Percentiles rank a stretch among this genome's conserved stretches.
phyloP scores from a whole-genome alignment of 2,329 filamentous ascomycete genomes.

The Aspergillus brasiliensis region DNA sequence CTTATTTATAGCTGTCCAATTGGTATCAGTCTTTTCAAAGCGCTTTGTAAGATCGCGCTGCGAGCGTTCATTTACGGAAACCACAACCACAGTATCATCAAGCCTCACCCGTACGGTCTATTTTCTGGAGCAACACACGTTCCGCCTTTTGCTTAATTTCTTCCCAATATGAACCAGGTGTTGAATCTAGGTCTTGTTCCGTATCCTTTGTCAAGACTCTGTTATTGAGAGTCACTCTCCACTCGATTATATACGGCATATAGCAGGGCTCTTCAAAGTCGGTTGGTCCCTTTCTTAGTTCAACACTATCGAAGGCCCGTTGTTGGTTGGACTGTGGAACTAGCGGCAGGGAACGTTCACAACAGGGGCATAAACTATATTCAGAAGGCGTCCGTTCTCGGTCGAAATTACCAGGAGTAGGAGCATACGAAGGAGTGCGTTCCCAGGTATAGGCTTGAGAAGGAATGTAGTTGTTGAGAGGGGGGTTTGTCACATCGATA shows the following conservation, averaged over 20 bases:
- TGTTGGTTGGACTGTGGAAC: too few species aligned
- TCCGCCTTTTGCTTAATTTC: constrained; percentile 14
- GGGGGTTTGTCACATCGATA: not conserved
- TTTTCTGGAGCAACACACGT: constrained; percentile 21
- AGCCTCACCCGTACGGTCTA: constrained; percentile 20
- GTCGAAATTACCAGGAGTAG: not conserved
- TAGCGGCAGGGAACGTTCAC: not conserved
- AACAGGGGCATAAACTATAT: not conserved
- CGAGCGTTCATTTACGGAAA: constrained; percentile 25
- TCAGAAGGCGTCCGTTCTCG: not conserved
- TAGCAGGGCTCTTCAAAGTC: not conserved
- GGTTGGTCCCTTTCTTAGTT: not conserved
- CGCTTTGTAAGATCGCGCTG: constrained; percentile 24
- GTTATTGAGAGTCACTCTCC: constrained; percentile 10
- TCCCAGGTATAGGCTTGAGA: not conserved
- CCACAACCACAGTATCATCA: constrained; percentile 25
- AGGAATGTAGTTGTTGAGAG: too few species aligned
- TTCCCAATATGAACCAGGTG: constrained; percentile 3
- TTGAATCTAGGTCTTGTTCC: constrained; percentile 10
- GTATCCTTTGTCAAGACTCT: constrained; percentile 7
- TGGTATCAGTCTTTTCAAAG: constrained; percentile 24
- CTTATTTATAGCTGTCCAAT: constrained; percentile 26
- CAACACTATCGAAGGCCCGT: too few species aligned
- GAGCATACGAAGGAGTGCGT: not conserved
- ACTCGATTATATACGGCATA: constrained; percentile 2